Evolutionary conservation across 139 green algal genomes (phyloP), one percentile per base, ranked within the genome.

Genomic region (Ettlia oleoabundans): DNA sequence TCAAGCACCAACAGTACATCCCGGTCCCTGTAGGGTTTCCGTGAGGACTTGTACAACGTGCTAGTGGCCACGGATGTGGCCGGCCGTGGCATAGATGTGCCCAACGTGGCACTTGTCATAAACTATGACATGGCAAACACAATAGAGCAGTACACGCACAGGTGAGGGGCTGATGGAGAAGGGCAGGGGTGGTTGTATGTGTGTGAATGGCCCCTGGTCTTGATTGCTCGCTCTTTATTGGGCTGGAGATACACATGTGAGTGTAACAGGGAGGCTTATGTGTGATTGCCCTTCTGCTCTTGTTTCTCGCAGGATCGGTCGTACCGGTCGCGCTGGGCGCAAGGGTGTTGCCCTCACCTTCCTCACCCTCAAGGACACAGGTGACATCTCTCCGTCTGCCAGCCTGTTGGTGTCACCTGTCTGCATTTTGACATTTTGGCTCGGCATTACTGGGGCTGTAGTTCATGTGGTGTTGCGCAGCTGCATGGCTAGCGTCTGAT

Each of bases 31-130:
- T 76, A 89, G 79, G 95, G 94, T 35, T 99, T 99, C 92, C 85
- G 93, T n/a, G 92, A 95, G 47, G 95, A 93, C 76, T 89, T 89
- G 40, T 98, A 92, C 90, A 97, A 97, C 85, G 90, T 98, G 24
- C 90, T 99, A 30, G 96, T 99, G 73, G 97, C 97, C 32, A 99
- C 97, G 1, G 96, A 99, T 76, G 97, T 99, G 61, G 97, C 97
- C 8, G 97, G 97, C 19, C 93, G 97, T 66, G 97, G 97, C 81
- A 99, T 99, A 71, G 97, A 99, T 82, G 95, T 99, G 35, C 84
- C 89, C 33, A 86, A 91, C 85, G 86, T 99, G 47, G 92, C 92
- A n/a, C 81, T 96, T 52, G 96, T 99, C 21, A 84, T 98, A 76
- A 99, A 99, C 88, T 99, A 98, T 88, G 95, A 99, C 91, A 99